Conservation (phyloP, 257 asterid genomes). For the Gentiana straminea region DNA sequence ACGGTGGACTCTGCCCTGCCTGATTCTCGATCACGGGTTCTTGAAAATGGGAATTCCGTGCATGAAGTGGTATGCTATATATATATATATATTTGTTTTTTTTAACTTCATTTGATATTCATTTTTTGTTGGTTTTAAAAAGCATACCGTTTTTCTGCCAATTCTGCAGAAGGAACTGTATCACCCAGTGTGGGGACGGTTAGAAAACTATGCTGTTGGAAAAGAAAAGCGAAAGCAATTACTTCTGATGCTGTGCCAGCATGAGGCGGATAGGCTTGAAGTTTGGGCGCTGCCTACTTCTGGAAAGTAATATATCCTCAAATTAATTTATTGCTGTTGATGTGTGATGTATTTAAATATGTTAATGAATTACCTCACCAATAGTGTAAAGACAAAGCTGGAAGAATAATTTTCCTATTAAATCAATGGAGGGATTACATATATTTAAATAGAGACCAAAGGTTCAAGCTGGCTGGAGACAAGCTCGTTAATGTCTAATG, state of each 20-base stretch:
- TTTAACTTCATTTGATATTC: not conserved
- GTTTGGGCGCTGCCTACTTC: constrained; percentile 98
- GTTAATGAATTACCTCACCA: too few relatives aligned
- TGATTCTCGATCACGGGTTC: constrained; percentile 44
- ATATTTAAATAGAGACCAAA: too few relatives aligned
- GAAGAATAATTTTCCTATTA: too few relatives aligned
- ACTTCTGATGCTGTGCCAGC: constrained; percentile 89
- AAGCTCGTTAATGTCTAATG: too few relatives aligned
- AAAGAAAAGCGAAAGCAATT: constrained; percentile 86
- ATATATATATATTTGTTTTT: not conserved
- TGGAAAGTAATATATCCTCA: constrained; percentile 44
- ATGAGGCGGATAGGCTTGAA: constrained; percentile 96
- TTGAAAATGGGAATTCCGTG: constrained; percentile 55
- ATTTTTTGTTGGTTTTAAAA: not conserved
- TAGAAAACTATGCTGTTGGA: constrained; percentile 76
- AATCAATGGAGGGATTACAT: too few relatives aligned
- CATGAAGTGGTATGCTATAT: constrained; percentile 56
- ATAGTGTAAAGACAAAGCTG: too few relatives aligned
- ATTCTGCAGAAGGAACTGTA: constrained; percentile 57
- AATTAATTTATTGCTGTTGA: not conserved
- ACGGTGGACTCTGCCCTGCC: constrained; percentile 41
- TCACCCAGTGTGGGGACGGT: constrained; percentile 98
- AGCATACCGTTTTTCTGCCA: constrained; percentile 15
- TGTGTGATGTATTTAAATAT: too few relatives aligned
- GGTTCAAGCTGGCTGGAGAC: too few relatives aligned